phyloP scores from a whole-genome alignment of 169 alveolate species.

The Plasmodium gaboni region DNA sequence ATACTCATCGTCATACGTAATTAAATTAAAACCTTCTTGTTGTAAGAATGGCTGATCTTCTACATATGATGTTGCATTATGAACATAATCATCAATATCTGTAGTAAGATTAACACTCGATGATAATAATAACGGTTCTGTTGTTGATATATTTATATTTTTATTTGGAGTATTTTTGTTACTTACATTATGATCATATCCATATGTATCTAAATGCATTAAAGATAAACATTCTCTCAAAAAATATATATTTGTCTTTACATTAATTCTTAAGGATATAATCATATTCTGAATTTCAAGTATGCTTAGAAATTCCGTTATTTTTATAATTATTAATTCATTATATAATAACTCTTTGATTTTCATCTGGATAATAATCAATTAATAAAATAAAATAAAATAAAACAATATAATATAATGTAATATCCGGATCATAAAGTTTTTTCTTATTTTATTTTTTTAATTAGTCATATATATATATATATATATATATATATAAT shows the following conservation, averaged over 20 bases:
- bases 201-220: constrained; percentile 4
- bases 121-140: neutral
- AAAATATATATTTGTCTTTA: constrained; percentile 64
- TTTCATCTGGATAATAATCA: constrained; percentile 22
- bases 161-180: neutral
- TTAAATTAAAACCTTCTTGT: neutral
- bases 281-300: constrained; percentile 57
- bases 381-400: no score
- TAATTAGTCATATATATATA: no score
- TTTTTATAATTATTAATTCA: constrained; percentile 68
- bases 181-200: neutral
- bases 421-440: no score
- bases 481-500: no score
- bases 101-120: no score
- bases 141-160: neutral
- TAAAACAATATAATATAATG: no score
- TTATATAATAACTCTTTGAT: constrained; percentile 51
- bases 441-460: no score
- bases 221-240: constrained; percentile 63
- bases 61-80: no score
- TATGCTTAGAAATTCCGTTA: constrained; percentile 57
- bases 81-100: no score
- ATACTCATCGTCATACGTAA: constrained; percentile 12
- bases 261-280: constrained; percentile 55
- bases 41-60: no score